Base-by-base conservation (phyloP, 257 asterid species). In the Nyctanthes arbortristis region DNA sequence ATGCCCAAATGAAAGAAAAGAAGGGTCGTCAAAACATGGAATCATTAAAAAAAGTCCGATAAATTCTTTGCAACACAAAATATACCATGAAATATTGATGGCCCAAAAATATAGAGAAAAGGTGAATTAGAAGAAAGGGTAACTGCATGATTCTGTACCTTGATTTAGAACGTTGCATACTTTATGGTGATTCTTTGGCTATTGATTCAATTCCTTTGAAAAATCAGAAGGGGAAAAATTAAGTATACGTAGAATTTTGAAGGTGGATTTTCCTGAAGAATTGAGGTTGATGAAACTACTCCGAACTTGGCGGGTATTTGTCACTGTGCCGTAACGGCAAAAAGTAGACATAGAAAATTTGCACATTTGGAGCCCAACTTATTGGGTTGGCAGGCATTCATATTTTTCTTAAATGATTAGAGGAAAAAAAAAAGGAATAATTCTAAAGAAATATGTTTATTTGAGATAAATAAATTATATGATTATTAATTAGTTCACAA, bases 91-190 rank as follows among this genome's bases (percentile, higher is more conserved):
- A 59, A 14, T 52, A 35, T 32, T 33, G 59, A 80, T 39, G 76
- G 74, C 65, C 61, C 68, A 75, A 61, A 63, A 40, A 34, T 22
- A 69, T 29, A 60, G 59, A 54, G 37, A 72, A 61, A 30, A 67
- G n/a, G n/a, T 18, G 16, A 47, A 32, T 75, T 58, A 67, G 60
- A 73, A 65, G 64, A 66, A n/a, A 56, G 67, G 34, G 30, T 22
- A 14, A 45, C 14, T 47, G 77, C 63, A 52, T n/a, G n/a, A n/a
- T 14, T 45, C 3, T 27, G 79, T 84, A 90, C 97, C 97, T 88
- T 67, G 89, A 78, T 81, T 82, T 90, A 65, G 97, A 86, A 68
- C 90, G 90, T 64, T 69, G 40, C 97, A 88, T 90, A 58, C 5
- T 67, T 16, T 67, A 43, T 34, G 79, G 16, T 43, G 78, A 75